Percentiles rank a stretch among this genome's conserved stretches.
Conservation (phyloP, 129 eudicot species). For the Flaveria ramosissima region DNA sequence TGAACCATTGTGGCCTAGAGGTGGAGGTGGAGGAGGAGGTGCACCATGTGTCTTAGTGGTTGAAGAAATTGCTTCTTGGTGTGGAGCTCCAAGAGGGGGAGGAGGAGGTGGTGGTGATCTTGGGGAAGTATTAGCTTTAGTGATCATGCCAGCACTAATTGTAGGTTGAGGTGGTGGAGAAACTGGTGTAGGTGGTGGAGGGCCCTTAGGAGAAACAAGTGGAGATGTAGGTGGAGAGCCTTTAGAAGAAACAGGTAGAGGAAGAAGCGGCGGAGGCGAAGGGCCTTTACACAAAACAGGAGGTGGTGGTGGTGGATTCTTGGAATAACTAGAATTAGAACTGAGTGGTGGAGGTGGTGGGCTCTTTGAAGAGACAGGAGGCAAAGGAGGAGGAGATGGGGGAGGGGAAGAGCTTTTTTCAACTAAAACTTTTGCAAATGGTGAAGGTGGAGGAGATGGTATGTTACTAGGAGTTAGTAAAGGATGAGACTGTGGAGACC, state of each 20-base stretch:
- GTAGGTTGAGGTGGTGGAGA: constrained; percentile 14
- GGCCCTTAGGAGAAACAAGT: constrained; percentile 16
- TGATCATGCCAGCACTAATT: constrained; percentile 15
- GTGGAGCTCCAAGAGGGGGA: constrained; percentile 36
- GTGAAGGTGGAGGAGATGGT: constrained; percentile 24
- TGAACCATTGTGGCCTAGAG: not conserved
- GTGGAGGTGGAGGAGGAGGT: constrained; percentile 48
- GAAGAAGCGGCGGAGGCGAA: constrained; percentile 22
- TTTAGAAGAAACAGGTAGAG: constrained; percentile 10
- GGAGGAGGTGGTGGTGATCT: constrained; percentile 27
- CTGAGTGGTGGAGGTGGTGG: constrained; percentile 35
- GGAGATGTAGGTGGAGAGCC: constrained; percentile 22
- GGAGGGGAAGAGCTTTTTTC: constrained; percentile 27
- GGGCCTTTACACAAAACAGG: constrained; percentile 5
- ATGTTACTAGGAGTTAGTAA: constrained; percentile 22
- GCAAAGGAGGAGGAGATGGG: constrained; percentile 37
- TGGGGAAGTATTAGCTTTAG: constrained; percentile 9
- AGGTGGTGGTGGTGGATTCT: constrained; percentile 13
- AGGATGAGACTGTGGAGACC: constrained; percentile 30
- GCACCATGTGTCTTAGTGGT: constrained; percentile 26
- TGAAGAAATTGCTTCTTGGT: constrained; percentile 28
- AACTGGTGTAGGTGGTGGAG: not conserved
- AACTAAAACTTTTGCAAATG: not conserved
- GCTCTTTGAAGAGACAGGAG: constrained; percentile 27
- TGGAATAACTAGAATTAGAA: constrained; percentile 19